Evolutionary conservation across 176 grass and related monocot genomes (phyloP).

Genomic region (Aegilops tauschii): DNA sequence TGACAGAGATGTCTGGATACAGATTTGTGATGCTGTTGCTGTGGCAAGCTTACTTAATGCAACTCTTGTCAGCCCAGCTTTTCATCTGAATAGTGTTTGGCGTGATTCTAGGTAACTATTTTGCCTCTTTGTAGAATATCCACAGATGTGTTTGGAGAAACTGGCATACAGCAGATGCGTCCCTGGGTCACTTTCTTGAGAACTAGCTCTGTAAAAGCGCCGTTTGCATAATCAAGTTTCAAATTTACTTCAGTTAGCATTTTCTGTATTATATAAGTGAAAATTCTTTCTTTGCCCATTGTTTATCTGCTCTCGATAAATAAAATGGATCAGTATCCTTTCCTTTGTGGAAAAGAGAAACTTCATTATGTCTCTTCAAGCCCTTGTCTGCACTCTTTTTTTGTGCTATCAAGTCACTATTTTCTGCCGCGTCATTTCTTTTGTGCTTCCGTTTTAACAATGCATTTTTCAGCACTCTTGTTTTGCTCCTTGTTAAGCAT

Average conservation of each 20-base stretch:
- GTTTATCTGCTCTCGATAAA: background rate
- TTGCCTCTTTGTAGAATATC: background rate
- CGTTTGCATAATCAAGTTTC: background rate
- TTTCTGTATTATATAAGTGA: background rate
- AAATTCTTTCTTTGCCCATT: background rate
- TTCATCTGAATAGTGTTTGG: slow-evolving; percentile 98
- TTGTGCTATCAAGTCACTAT: background rate
- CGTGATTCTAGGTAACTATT: slow-evolving; percentile 80
- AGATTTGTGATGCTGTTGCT: slow-evolving; percentile 95
- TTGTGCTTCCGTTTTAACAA: background rate
- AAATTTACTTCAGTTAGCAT: background rate
- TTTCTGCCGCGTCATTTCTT: background rate
- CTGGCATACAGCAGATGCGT: background rate
- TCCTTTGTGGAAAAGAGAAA: background rate
- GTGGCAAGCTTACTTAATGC: slow-evolving; percentile 89
- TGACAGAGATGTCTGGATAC: slow-evolving; percentile 37
- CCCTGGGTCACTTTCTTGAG: background rate
- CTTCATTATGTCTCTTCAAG: background rate
- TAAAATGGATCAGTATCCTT: slow-evolving; percentile 2
- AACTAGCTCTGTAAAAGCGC: slow-evolving; percentile 1
- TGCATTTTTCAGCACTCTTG: slow-evolving; percentile 1
- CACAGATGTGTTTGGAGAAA: background rate
- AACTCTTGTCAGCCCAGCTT: slow-evolving; percentile 81
- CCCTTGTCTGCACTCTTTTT: background rate
- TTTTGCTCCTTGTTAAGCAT: background rate